Conservation (phyloP, 805 yeast genomes). For the Candida bentonensis region DNA sequence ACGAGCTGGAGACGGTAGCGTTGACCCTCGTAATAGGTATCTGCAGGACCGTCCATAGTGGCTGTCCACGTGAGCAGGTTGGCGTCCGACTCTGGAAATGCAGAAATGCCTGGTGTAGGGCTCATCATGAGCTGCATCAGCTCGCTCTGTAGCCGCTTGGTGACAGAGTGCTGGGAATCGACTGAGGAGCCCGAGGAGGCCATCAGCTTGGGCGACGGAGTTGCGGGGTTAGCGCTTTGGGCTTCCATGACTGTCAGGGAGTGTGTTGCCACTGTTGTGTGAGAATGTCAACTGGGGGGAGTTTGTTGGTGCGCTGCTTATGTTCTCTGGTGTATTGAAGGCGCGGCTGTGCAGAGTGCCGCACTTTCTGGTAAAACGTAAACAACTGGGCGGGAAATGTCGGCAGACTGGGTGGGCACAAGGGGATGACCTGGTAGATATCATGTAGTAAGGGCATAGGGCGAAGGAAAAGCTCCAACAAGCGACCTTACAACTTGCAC, state of each 20-base stretch:
- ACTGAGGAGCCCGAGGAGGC: slow-evolving; percentile 6
- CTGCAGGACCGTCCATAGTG: slow-evolving; percentile 42
- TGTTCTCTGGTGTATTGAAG: no score
- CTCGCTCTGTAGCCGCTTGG: slow-evolving; percentile 37
- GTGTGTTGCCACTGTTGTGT: neutral
- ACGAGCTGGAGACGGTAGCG: slow-evolving; percentile 35
- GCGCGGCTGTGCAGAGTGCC: no score
- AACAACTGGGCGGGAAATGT: no score
- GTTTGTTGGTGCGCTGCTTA: no score
- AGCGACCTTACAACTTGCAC: no score
- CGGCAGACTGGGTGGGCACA: no score
- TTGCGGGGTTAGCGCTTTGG: neutral
- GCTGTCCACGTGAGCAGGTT: slow-evolving; percentile 45
- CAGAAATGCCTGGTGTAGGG: slow-evolving; percentile 35
- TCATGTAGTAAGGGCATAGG: no score
- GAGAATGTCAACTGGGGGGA: no score
- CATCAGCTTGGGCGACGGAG: neutral
- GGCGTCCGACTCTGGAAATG: slow-evolving; percentile 40
- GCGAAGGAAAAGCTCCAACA: no score
- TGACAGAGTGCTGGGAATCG: slow-evolving; percentile 33
- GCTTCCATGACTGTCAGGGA: neutral
- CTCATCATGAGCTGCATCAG: slow-evolving; percentile 39
- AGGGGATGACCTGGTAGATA: no score
- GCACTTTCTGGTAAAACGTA: no score
- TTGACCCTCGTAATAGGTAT: slow-evolving; percentile 41